phyloP scores from a whole-genome alignment of 352 stramenopile species.

The Phytophthora sojae region DNA sequence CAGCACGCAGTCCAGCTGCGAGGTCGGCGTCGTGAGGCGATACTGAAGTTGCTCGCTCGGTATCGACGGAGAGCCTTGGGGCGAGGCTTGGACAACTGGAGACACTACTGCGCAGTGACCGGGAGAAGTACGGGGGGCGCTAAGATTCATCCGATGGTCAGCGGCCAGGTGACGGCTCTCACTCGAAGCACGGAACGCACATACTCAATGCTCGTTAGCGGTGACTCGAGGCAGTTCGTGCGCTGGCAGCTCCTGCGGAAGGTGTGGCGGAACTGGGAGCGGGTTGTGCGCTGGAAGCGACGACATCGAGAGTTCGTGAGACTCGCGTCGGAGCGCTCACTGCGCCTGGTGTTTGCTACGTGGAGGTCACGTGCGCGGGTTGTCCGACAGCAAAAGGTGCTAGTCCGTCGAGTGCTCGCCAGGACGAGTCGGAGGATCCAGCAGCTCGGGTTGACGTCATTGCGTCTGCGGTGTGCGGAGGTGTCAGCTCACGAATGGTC shows the following conservation, averaged over 20 bases:
- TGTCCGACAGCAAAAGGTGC: slow-evolving; percentile 8
- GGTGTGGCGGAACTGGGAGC: slow-evolving; percentile 30
- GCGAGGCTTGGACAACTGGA: slow-evolving; percentile 23
- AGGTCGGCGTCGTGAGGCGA: slow-evolving; percentile 13
- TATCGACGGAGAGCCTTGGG: slow-evolving; percentile 15
- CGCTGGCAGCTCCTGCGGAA: slow-evolving; percentile 21
- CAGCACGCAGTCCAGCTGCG: background rate
- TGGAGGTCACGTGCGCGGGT: slow-evolving; percentile 9
- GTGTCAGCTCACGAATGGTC: slow-evolving; percentile 45
- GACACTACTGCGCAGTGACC: background rate
- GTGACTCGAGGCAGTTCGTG: background rate
- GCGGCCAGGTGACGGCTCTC: background rate
- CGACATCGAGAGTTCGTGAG: slow-evolving; percentile 7
- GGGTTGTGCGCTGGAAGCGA: slow-evolving; percentile 18
- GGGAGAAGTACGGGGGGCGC: background rate
- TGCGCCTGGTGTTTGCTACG: slow-evolving; percentile 8
- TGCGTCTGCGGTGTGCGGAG: slow-evolving; percentile 47
- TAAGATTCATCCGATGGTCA: slow-evolving; percentile 20
- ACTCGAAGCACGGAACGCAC: background rate
- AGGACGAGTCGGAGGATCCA: slow-evolving; percentile 13
- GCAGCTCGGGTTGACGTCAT: slow-evolving; percentile 25
- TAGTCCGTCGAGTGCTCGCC: slow-evolving; percentile 23
- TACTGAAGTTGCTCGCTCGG: slow-evolving; percentile 11
- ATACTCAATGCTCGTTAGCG: background rate
- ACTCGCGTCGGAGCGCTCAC: background rate